phyloP scores from a whole-genome alignment of 2,329 filamentous ascomycete genomes.

The Penicillium griseofulvum region DNA sequence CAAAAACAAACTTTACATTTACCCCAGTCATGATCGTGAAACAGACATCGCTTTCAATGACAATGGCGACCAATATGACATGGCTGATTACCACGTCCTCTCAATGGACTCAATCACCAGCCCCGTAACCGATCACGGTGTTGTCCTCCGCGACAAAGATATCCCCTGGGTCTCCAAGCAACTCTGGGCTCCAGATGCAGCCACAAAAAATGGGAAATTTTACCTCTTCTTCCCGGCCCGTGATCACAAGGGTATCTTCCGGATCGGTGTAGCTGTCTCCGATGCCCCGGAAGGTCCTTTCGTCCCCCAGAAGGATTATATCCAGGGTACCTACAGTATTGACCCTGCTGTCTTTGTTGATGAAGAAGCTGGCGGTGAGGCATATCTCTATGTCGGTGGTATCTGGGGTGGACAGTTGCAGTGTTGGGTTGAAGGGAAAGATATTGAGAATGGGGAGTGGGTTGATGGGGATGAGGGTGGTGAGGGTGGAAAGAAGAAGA shows the following conservation, averaged over 20 bases:
- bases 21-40: conserved; percentile 76
- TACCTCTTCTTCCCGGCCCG: conserved; percentile 76
- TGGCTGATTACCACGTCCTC: conserved; percentile 81
- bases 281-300: conserved; percentile 69
- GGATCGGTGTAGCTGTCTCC: conserved; percentile 68
- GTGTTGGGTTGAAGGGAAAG: conserved; percentile 61
- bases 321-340: conserved; percentile 70
- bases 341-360: conserved; percentile 76
- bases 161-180: conserved; percentile 77
- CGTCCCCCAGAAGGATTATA: conserved; percentile 60
- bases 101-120: conserved; percentile 57
- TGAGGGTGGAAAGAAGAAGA: conserved; percentile 22
- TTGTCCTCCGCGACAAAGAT: conserved; percentile 63
- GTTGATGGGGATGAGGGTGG: conserved; percentile 23
- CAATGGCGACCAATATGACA: conserved; percentile 83
- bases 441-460: conserved; percentile 25
- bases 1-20: conserved; percentile 71
- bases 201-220: conserved; percentile 66
- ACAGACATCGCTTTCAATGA: conserved; percentile 74
- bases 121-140: conserved; percentile 69
- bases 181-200: conserved; percentile 77
- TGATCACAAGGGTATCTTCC: conserved; percentile 67
- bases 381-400: conserved; percentile 73
- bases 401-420: conserved; percentile 80
- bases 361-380: conserved; percentile 53